These are phyloP conservation scores for Lathyrus tuberosus DNA, from an alignment of 306 rosid species.

Conservation along the genomic window DNA sequence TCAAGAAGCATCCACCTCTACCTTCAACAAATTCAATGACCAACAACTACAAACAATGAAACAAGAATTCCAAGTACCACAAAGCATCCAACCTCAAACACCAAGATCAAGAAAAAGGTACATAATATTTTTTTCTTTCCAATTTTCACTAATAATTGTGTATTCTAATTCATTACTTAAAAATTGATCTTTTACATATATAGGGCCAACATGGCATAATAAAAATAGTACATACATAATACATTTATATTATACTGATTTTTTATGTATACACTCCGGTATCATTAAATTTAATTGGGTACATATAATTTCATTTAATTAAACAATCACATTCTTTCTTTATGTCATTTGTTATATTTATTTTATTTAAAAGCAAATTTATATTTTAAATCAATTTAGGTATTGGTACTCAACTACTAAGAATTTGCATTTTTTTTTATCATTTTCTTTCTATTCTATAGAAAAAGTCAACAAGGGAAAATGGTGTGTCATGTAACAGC, in stretches of 20 bases:
- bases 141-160: background rate
- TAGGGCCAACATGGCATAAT: too few species aligned
- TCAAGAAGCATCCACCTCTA: conserved; percentile 37
- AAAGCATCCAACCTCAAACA: conserved; percentile 38
- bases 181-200: background rate
- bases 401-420: too few species aligned
- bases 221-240: background rate
- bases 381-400: too few species aligned
- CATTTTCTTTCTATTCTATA: conserved; percentile 25
- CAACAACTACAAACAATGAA: conserved; percentile 14
- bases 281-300: too few species aligned
- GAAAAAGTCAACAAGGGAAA: conserved; percentile 63
- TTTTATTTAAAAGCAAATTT: too few species aligned
- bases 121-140: background rate
- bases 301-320: too few species aligned
- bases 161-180: background rate
- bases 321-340: too few species aligned
- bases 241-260: background rate
- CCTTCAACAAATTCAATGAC: conserved; percentile 31
- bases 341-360: too few species aligned
- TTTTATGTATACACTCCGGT: background rate
- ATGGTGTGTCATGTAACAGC: conserved; percentile 58
- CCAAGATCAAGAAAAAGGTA: conserved; percentile 64
- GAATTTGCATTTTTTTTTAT: too few species aligned
- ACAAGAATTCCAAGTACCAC: conserved; percentile 30